Base-by-base conservation (phyloP, 2,329 filamentous ascomycete species). In the Diplodia mutila region DNA sequence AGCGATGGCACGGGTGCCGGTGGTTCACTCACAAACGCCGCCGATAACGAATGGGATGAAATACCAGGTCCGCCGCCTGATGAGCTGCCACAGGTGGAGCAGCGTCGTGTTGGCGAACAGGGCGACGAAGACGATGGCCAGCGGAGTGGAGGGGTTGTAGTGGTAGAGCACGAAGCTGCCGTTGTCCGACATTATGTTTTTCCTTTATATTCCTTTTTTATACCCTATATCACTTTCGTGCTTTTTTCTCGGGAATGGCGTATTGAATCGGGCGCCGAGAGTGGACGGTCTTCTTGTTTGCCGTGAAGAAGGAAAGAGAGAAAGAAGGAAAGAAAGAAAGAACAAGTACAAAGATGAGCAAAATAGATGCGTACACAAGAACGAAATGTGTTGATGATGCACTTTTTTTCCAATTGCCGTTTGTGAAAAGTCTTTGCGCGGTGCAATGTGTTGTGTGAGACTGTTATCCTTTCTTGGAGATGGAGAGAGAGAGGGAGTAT, bases 21-120 rank as follows among this genome's bases (percentile, higher is more conserved):
- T n/a, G 39, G 39, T n/a, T 4, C 16, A 46, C 18, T 21, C 42
- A 59, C 84, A 85, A n/a, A 81, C 65, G 23, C 83, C 82, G 21
- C 85, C 85, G 21, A 86, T 74, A 6, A 83, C 69, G 59, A 87
- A 83, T 0, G 85, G 82, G 2, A 83, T 81, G 70, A 85, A 82
- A 72, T 83, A 86, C 81, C 82, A 86, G 1, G 81, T 81, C 37
- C 79, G 75, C 1, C 77, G 76, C 18, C 72, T 73, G 37, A 80
- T 25, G 23, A 85, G 69, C 48, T 80, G 77, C 46, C 73, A 78
- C 21, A 72, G 59, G 68, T 85, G 83, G 0, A 77, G 55, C 1
- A 73, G 25, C 0, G 81, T 77, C 18, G 70, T 55, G 23, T 72
- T 21, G 46, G 69, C 65, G 70, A 78, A 78, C 39, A 75, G 69